phyloP scores from a whole-genome alignment of 2,329 filamentous ascomycete genomes.

The Lizonia empirigonia region DNA sequence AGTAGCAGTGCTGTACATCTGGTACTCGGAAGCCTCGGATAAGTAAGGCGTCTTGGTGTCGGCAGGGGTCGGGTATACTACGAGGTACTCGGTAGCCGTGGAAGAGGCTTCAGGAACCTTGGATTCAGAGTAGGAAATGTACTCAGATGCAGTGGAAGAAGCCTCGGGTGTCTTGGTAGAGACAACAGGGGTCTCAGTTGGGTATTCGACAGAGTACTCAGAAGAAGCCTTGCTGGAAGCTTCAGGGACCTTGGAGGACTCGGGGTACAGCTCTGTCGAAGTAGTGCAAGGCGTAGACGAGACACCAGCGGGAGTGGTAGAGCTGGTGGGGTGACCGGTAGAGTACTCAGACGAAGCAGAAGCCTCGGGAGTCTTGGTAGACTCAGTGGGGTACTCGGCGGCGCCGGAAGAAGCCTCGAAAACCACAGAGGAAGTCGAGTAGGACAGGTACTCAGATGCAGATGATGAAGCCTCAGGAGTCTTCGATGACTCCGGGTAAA shows the following conservation, averaged over 20 bases:
- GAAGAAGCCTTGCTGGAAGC: conserved; percentile 8
- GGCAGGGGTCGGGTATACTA: conserved; percentile 10
- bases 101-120: conserved; percentile 22
- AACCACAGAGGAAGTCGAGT: conserved; percentile 10
- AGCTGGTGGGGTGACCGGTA: conserved; percentile 4
- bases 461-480: conserved; percentile 17
- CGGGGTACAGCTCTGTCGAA: conserved; percentile 14
- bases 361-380: conserved; percentile 9
- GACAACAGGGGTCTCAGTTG: neutral
- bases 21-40: conserved; percentile 6
- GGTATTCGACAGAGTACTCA: neutral
- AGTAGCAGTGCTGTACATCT: conserved; percentile 10
- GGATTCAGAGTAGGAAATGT: conserved; percentile 11
- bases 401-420: conserved; percentile 3
- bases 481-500: conserved; percentile 12
- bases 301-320: neutral
- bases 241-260: conserved; percentile 11
- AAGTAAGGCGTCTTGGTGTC: conserved; percentile 5
- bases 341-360: neutral
- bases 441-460: conserved; percentile 3
- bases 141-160: conserved; percentile 7
- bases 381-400: conserved; percentile 1
- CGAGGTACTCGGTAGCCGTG: conserved; percentile 16
- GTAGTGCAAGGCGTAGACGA: conserved; percentile 23
- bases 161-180: conserved; percentile 7